phyloP scores from a whole-genome alignment of 1,284 basidiomycete genomes.

The Cutaneotrichosporon sp. region DNA sequence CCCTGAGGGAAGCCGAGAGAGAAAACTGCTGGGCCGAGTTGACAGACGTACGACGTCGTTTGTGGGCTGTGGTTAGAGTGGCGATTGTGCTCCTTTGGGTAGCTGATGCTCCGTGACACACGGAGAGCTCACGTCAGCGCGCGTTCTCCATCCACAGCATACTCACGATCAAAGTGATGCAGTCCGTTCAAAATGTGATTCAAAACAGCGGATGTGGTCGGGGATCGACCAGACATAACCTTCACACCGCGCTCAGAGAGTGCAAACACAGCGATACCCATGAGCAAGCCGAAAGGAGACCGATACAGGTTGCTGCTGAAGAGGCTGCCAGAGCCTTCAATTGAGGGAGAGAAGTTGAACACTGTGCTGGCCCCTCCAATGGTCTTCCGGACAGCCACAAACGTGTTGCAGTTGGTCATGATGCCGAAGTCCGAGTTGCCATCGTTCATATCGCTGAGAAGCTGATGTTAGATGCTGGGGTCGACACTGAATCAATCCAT shows the following conservation, averaged over 20 bases:
- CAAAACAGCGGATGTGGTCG: slow-evolving; percentile 6
- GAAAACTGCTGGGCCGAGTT: slow-evolving; percentile 13
- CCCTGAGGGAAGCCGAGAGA: slow-evolving; percentile 2
- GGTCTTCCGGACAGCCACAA: slow-evolving; percentile 10
- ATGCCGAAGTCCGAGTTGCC: slow-evolving; percentile 1
- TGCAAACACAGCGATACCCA: slow-evolving; percentile 15
- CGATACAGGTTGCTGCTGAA: neutral
- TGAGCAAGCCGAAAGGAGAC: slow-evolving; percentile 19
- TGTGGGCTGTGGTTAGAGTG: neutral
- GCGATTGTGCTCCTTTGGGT: neutral
- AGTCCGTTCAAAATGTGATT: neutral
- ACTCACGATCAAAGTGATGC: slow-evolving; percentile 17
- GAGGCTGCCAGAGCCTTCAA: slow-evolving; percentile 4
- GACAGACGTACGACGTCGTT: slow-evolving; percentile 10
- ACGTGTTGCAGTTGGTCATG: slow-evolving; percentile 22
- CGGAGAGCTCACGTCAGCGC: neutral
- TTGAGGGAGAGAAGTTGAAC: slow-evolving; percentile 14
- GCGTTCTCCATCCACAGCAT: neutral
- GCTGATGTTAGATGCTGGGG: neutral
- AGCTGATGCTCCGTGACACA: slow-evolving; percentile 4
- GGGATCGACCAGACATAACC: neutral
- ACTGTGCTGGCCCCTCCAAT: neutral
- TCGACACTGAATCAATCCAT: neutral
- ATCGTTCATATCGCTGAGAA: slow-evolving; percentile 10
- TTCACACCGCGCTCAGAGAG: slow-evolving; percentile 2